phyloP scores from a whole-genome alignment of 768 basidiomycete species.

The Clathrus columnatus region DNA sequence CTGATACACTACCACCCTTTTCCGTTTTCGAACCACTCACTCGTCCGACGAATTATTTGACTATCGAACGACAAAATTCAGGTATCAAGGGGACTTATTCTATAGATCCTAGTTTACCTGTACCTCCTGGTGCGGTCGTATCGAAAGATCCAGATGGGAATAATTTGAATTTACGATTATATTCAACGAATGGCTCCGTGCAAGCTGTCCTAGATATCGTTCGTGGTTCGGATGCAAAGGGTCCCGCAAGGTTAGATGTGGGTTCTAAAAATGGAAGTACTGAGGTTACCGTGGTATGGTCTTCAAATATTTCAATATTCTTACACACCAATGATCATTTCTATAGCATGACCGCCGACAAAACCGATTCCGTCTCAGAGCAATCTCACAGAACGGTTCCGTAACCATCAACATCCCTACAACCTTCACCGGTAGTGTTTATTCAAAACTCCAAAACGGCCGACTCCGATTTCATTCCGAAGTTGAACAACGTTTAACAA shows the following conservation, averaged over 20 bases:
- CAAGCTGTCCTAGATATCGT: background rate
- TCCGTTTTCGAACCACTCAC: background rate
- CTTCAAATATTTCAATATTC: background rate
- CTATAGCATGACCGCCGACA: background rate
- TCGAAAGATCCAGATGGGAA: conserved; percentile 1
- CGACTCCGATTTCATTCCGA: background rate
- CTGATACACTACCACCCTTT: background rate
- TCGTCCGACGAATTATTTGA: conserved; percentile 2
- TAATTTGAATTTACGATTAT: background rate
- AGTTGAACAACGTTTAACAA: conserved; percentile 1
- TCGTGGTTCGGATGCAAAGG: background rate
- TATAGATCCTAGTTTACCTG: background rate
- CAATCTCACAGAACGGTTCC: background rate
- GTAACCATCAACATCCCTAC: conserved; percentile 1
- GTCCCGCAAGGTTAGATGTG: background rate
- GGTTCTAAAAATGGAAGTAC: background rate
- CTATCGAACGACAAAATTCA: background rate
- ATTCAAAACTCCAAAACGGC: background rate
- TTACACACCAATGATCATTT: background rate
- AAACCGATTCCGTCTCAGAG: conserved; percentile 1
- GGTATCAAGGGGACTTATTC: conserved; percentile 5
- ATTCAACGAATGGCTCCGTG: background rate
- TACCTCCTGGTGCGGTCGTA: background rate
- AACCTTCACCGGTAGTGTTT: conserved; percentile 1
- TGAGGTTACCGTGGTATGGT: conserved; percentile 2